Base-by-base conservation (phyloP, 75 land plant species). In the Picea glauca region DNA sequence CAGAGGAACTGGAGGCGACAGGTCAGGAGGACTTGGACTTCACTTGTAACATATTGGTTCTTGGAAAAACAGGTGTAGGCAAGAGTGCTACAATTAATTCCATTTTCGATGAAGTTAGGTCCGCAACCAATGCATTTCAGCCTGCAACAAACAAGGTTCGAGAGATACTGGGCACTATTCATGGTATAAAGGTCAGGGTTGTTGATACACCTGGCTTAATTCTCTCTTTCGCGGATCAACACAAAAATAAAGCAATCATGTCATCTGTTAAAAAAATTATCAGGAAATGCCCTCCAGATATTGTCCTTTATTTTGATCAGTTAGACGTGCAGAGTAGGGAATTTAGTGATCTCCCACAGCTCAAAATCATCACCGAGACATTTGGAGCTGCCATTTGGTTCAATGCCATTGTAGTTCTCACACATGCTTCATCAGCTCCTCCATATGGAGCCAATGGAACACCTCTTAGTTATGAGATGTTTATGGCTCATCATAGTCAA, bases 31-130 rank as follows among this genome's bases (percentile, higher is more conserved):
- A 94, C 73, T 76, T 96, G 72, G 86, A 88, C 79, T 94, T 96
- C 75, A 85, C 92, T 31, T 84, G 94, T 79, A 96, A 92, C 75
- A 90, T 96, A 57, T 75, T 96, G 61, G 87, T 92, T 33, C 79
- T 96, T 61, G 99, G 99, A 59, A 96, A 96, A 79, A 70, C 86
- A 57, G 99, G 99, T 12, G 99, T 96, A 74, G 99, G 99, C 14
- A 96, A 96, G 85, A 94, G 98, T 84, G 98, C 95, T 23, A 94
- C 93, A 30, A 90, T 96, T 59, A 96, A 96, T 79, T 94, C 99
- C 15, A 84, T 96, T 54, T 92, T 96, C 80, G 93, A 90, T 32
- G 90, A 94, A 65, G 84, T 83, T 43, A 90, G 83, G 80, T 50
- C 89, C 54, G 62, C 9, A 11, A 92, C 98, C 13, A 83, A 88